These are phyloP conservation scores for Fraxinus velutina DNA, from an alignment of 305 asterid species.

Conservation along the genomic window DNA sequence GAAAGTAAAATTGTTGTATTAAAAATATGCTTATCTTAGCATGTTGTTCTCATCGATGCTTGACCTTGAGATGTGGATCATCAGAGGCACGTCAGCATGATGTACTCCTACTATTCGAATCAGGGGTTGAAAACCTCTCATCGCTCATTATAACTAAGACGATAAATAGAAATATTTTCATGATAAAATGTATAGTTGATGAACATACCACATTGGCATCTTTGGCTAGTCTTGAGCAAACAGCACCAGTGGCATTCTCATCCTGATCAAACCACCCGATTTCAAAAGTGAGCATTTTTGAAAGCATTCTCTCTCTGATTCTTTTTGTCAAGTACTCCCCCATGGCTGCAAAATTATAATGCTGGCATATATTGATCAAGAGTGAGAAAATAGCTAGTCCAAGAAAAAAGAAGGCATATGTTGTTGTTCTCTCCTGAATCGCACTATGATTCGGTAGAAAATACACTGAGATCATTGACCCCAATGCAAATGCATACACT, in stretches of 20 bases:
- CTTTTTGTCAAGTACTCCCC: slow-evolving; percentile 88
- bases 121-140: neutral
- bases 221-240: slow-evolving; percentile 84
- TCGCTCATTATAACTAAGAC: neutral
- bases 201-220: slow-evolving; percentile 84
- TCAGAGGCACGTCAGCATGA: neutral
- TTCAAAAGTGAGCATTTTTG: slow-evolving; percentile 91
- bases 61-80: neutral
- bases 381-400: slow-evolving; percentile 73
- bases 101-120: neutral
- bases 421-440: slow-evolving; percentile 55
- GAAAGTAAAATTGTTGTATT: neutral
- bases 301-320: slow-evolving; percentile 74
- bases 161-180: neutral
- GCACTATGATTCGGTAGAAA: slow-evolving; percentile 53
- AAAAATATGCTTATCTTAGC: neutral
- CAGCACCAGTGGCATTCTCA: slow-evolving; percentile 78
- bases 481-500: slow-evolving; percentile 67
- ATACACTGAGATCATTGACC: slow-evolving; percentile 74
- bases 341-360: slow-evolving; percentile 88
- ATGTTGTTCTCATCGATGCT: neutral
- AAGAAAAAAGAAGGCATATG: slow-evolving; percentile 56
- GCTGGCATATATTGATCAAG: slow-evolving; percentile 58
- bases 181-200: neutral
- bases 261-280: slow-evolving; percentile 93